A percentile compares a stretch with the other conserved stretches of the same genome.
These are phyloP conservation scores for Grosmannia serpens DNA, from an alignment of 2,329 filamentous ascomycete genomes.

Conservation along the genomic window DNA sequence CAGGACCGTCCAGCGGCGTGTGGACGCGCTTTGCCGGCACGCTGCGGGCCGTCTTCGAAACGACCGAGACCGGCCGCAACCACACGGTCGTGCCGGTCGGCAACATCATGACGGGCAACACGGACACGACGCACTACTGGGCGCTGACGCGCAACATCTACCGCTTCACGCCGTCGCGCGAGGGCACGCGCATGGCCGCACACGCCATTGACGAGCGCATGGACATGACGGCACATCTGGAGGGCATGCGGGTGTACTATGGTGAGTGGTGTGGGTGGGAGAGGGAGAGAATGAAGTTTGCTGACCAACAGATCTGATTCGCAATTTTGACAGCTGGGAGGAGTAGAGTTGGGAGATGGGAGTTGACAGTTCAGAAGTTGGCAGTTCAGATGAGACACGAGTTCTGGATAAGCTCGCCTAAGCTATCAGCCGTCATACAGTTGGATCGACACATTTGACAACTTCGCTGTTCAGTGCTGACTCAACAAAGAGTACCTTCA, in stretches of 20 bases:
- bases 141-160: constrained; percentile 33
- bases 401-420: too few relatives aligned
- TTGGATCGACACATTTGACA: too few relatives aligned
- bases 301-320: constrained; percentile 19
- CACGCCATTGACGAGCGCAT: constrained; percentile 28
- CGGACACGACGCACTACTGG: constrained; percentile 32
- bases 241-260: constrained; percentile 24
- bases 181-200: constrained; percentile 21
- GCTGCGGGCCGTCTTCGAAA: constrained; percentile 14
- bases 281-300: not conserved
- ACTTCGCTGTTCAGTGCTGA: too few relatives aligned
- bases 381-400: too few relatives aligned
- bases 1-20: constrained; percentile 2
- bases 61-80: not conserved
- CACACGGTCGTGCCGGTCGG: constrained; percentile 36
- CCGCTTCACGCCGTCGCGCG: constrained; percentile 30
- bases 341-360: not conserved
- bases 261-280: not conserved
- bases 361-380: too few relatives aligned
- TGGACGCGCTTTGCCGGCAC: constrained; percentile 15
- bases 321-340: constrained; percentile 24
- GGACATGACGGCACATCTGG: constrained; percentile 22
- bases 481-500: too few relatives aligned
- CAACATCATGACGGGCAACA: constrained; percentile 36
- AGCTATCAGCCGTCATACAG: too few relatives aligned